Conservation (phyloP, 129 eudicot species). For the Helianthus tuberosus region DNA sequence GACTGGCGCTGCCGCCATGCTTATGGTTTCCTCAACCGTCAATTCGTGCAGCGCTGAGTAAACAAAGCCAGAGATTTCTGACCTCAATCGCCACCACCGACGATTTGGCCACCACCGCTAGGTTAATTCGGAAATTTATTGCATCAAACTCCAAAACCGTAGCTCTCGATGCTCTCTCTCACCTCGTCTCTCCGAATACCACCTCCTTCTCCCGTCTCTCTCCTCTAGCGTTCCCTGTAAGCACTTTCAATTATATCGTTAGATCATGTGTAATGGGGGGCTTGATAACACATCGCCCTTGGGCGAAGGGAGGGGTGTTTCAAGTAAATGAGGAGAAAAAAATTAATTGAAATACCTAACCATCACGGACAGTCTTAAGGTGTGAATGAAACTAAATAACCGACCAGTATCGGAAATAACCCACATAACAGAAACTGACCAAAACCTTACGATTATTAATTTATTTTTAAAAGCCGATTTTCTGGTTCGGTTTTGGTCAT, state of each 20-base stretch:
- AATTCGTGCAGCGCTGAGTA: conserved; percentile 51
- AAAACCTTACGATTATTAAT: too few relatives aligned
- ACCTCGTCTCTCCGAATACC: conserved; percentile 6
- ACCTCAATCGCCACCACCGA: conserved; percentile 55
- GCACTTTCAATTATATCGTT: not conserved
- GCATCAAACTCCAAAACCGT: conserved; percentile 36
- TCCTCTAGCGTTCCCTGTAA: not conserved
- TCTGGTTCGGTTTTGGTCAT: too few relatives aligned
- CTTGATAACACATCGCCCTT: too few relatives aligned
- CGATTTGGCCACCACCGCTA: conserved; percentile 48
- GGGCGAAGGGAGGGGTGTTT: too few relatives aligned
- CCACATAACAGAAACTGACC: too few relatives aligned
- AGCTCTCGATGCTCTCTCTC: conserved; percentile 16
- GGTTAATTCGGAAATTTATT: conserved; percentile 61
- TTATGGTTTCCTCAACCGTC: conserved; percentile 6
- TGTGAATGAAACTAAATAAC: too few relatives aligned
- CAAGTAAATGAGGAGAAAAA: too few relatives aligned
- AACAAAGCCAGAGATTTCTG: conserved; percentile 70
- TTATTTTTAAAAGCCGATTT: too few relatives aligned
- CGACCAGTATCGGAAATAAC: too few relatives aligned
- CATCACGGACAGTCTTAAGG: too few relatives aligned
- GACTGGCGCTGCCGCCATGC: conserved; percentile 25
- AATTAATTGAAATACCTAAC: too few relatives aligned
- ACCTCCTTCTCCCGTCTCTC: conserved; percentile 10
- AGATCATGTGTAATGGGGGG: not conserved